These are phyloP conservation scores for Fusarium tuaranense DNA, from an alignment of 2,329 filamentous ascomycete species.

Conservation along the genomic window DNA sequence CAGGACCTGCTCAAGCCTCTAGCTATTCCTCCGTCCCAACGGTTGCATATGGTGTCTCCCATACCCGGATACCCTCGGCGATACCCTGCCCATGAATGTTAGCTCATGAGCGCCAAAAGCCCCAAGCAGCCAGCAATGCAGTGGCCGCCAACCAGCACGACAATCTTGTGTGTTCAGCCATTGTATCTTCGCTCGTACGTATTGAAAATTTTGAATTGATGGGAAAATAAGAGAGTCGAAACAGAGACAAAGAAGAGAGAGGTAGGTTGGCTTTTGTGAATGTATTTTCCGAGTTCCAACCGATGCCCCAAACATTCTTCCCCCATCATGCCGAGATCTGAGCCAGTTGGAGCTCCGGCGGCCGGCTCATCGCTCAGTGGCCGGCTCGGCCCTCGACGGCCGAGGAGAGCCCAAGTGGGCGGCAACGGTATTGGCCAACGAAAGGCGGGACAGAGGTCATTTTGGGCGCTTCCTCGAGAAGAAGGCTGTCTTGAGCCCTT, in stretches of 20 bases:
- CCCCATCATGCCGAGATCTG: slow-evolving; percentile 55
- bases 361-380: slow-evolving; percentile 35
- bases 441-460: slow-evolving; percentile 29
- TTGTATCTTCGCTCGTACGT: slow-evolving; percentile 47
- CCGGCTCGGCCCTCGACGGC: slow-evolving; percentile 30
- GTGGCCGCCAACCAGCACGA: slow-evolving; percentile 86
- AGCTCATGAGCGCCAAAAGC: slow-evolving; percentile 23
- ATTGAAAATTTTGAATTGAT: not conserved
- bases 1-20: slow-evolving; percentile 69
- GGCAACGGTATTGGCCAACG: slow-evolving; percentile 33
- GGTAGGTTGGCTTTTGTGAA: slow-evolving; percentile 16
- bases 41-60: not conserved
- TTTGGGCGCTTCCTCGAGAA: slow-evolving; percentile 24
- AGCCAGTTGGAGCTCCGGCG: slow-evolving; percentile 37
- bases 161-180: slow-evolving; percentile 81
- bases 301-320: slow-evolving; percentile 33
- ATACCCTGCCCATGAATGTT: slow-evolving; percentile 67
- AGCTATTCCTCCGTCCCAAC: not conserved
- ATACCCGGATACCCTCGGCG: slow-evolving; percentile 86
- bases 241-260: slow-evolving; percentile 3
- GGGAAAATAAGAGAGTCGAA: not conserved
- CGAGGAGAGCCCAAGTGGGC: slow-evolving; percentile 26
- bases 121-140: slow-evolving; percentile 62
- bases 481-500: slow-evolving; percentile 7
- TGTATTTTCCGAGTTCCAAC: slow-evolving; percentile 27